Percentiles rank a stretch among this genome's conserved stretches.
Conservation (phyloP, 768 basidiomycete species). For the Gloeophyllum trabeum region DNA sequence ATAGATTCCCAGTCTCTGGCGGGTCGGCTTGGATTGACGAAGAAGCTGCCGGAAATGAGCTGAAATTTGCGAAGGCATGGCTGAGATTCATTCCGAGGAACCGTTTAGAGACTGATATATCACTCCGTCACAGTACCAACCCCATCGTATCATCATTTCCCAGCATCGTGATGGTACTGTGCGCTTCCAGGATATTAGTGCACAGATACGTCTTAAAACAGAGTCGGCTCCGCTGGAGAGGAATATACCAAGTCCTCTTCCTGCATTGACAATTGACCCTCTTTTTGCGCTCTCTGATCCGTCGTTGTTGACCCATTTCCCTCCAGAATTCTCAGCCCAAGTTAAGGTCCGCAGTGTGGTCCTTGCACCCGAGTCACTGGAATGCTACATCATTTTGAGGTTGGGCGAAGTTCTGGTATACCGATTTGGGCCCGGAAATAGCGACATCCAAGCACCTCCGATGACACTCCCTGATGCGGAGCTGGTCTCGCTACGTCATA, state of each 20-base stretch:
- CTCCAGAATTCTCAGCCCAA: constrained; percentile 13
- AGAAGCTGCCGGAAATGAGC: constrained; percentile 28
- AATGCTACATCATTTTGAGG: constrained; percentile 39
- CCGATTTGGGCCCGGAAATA: constrained; percentile 23
- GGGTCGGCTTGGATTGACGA: constrained; percentile 51
- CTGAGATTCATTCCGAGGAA: no score
- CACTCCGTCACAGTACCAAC: constrained; percentile 33
- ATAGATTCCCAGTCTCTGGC: constrained; percentile 29
- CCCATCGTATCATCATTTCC: constrained; percentile 53
- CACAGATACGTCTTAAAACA: constrained; percentile 43
- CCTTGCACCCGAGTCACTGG: constrained; percentile 44
- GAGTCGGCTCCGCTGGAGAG: constrained; percentile 38
- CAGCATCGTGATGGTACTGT: constrained; percentile 52
- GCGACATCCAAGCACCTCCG: constrained; percentile 8
- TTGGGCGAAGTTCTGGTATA: constrained; percentile 51
- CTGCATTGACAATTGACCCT: constrained; percentile 51
- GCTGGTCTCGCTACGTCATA: constrained; percentile 2
- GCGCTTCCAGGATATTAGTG: constrained; percentile 66
- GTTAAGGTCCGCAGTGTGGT: constrained; percentile 31
- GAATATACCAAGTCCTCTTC: constrained; percentile 57
- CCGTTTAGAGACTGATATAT: background rate
- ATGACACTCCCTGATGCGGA: constrained; percentile 8
- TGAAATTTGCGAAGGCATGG: constrained; percentile 51
- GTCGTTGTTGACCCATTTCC: constrained; percentile 13
- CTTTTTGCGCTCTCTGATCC: constrained; percentile 35